phyloP scores from a whole-genome alignment of 345 rosid species.

The Geranium brycei region DNA sequence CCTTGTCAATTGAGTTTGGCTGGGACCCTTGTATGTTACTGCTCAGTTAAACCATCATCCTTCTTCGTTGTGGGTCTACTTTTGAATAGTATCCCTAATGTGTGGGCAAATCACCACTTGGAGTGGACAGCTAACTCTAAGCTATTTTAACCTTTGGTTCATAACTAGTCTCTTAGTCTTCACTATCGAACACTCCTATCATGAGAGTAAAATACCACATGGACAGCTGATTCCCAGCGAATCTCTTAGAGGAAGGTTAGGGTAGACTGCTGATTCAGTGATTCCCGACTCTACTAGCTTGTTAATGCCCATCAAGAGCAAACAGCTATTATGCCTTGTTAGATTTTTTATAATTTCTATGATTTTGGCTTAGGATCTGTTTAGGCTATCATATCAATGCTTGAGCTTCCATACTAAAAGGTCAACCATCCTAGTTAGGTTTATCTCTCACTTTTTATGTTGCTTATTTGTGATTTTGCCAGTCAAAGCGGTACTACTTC shows the following conservation, averaged over 20 bases:
- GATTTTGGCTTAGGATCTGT: background rate
- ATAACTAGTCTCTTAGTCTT: background rate
- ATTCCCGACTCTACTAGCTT: no score
- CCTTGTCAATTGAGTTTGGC: background rate
- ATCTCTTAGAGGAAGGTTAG: background rate
- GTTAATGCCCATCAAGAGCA: background rate
- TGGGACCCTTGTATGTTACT: background rate
- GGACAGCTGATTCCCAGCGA: background rate
- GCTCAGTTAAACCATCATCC: background rate
- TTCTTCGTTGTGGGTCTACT: background rate
- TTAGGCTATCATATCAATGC: background rate
- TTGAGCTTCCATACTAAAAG: background rate
- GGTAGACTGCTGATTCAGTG: no score
- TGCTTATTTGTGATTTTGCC: background rate
- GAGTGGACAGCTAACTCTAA: background rate
- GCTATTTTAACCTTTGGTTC: background rate
- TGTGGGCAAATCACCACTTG: background rate
- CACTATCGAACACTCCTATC: background rate
- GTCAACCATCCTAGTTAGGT: background rate
- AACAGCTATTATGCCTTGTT: background rate
- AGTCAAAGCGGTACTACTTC: background rate
- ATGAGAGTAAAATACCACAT: background rate
- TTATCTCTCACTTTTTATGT: constrained; percentile 6
- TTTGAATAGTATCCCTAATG: background rate
- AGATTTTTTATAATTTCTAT: no score